Evolutionary conservation across 2,329 filamentous ascomycete species (phyloP).

Genomic region (Monosporascus sp.): DNA sequence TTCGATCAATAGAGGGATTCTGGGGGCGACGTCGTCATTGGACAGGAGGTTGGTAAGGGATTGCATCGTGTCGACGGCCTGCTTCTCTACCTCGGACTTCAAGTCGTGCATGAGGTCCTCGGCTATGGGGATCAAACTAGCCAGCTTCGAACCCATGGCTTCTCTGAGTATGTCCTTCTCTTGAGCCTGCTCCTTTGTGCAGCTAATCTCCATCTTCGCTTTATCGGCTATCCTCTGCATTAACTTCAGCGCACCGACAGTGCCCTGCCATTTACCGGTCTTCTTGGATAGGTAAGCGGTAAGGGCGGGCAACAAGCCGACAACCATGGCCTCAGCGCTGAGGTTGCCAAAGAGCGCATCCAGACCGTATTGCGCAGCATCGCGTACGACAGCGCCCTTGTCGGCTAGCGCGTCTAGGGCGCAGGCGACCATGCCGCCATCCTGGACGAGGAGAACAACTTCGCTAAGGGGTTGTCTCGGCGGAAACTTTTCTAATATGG

Average conservation of each 20-base stretch:
- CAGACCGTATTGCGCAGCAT: constrained; percentile 89
- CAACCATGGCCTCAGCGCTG: constrained; percentile 75
- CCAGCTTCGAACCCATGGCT: constrained; percentile 82
- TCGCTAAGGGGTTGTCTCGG: constrained; percentile 72
- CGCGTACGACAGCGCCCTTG: constrained; percentile 82
- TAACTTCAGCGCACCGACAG: constrained; percentile 77
- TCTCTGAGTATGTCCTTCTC: constrained; percentile 88
- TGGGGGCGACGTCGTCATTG: constrained; percentile 93
- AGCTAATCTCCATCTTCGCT: constrained; percentile 76
- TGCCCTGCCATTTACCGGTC: constrained; percentile 96
- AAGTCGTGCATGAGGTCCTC: constrained; percentile 95
- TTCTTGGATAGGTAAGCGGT: constrained; percentile 71
- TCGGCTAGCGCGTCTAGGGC: constrained; percentile 84
- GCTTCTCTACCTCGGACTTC: constrained; percentile 83
- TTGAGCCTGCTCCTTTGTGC: constrained; percentile 73
- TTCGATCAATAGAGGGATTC: constrained; percentile 87
- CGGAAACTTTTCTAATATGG: constrained; percentile 86
- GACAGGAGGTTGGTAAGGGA: constrained; percentile 83
- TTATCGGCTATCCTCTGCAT: constrained; percentile 94
- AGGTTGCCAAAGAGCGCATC: constrained; percentile 81
- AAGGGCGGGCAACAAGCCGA: constrained; percentile 74
- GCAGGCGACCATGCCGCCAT: constrained; percentile 64
- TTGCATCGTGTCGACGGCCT: constrained; percentile 87
- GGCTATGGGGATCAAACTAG: constrained; percentile 82
- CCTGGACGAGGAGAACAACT: constrained; percentile 74